phyloP scores from a whole-genome alignment of 179 eudicot species.

The Camellia oleifera region DNA sequence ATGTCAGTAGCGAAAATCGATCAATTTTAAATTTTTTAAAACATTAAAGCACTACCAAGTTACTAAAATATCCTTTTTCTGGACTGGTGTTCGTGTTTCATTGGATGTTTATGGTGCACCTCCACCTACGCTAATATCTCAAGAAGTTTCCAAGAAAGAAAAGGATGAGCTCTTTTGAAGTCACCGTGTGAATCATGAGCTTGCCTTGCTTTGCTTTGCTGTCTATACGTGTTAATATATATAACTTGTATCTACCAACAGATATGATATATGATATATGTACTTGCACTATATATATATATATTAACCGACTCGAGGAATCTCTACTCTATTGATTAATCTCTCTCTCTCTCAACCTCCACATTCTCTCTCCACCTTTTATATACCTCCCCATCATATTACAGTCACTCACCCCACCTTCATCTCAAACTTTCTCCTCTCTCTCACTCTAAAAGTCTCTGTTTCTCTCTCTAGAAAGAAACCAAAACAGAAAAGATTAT shows the following conservation, averaged over 20 bases:
- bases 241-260: not conserved
- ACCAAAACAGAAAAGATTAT: not conserved
- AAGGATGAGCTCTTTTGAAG: no score
- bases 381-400: not conserved
- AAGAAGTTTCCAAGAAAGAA: no score
- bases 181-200: not conserved
- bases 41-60: no score
- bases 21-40: no score
- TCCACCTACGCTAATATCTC: no score
- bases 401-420: not conserved
- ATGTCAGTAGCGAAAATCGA: no score
- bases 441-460: not conserved
- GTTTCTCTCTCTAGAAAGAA: conserved; percentile 6
- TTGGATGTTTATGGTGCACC: no score
- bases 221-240: not conserved
- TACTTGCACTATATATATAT: not conserved
- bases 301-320: not conserved
- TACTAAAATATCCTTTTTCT: no score
- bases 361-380: not conserved
- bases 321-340: not conserved
- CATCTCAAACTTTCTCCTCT: not conserved
- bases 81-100: no score
- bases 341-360: not conserved
- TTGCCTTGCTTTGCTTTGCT: not conserved
- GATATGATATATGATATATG: not conserved